Base-by-base conservation (phyloP, 2,329 filamentous ascomycete genomes). In the Colletotrichum sp. region DNA sequence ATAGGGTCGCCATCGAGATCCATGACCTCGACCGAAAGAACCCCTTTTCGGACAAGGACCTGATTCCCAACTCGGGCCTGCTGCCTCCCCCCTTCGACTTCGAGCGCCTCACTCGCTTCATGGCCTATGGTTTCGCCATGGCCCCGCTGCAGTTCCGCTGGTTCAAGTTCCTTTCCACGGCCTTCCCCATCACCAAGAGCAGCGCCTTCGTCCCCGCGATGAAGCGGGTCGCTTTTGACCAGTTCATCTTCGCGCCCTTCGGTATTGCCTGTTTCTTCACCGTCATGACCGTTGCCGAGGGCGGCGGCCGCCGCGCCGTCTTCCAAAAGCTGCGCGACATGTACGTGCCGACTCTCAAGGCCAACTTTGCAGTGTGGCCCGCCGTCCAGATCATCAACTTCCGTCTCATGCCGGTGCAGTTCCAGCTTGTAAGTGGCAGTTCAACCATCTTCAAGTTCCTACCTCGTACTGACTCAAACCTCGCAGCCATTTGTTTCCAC, bases 351-450 rank as follows among this genome's bases (percentile, higher is more conserved):
- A 96, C 97, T 10, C 88, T 99, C 79, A 98, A 98, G 88, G 96
- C 96, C 79, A 99, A 99, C 86, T 99, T 94, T 81, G 88, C 98
- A 80, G 91, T 99, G 28, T 99, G 97, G 97, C 97, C 97, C 28
- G 92, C 94, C 8, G 97, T 99, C 60, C 97, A 99, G 87, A 93
- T 98, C 78, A 91, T 99, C 87, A 99, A 99, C 88, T 99, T 99
- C 87, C 92, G 96, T 34, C 84, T 98, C 79, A 95, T 99, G 89
- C 97, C 97, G 16, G 93, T 98, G 69, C 96, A 98, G 83, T 98
- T 97, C 84, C 97, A 99, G 85, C 94, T 99, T 85, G 96, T 98
- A 87, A 89, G 95, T 91, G 89, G 95, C 91, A 25, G 36, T 16
- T 13, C 27, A 22, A 13, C 9, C 7, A 70, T 6, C 39, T 9